Evolutionary conservation across 352 stramenopile species (phyloP).

Genomic region (Pythium plurisporium): DNA sequence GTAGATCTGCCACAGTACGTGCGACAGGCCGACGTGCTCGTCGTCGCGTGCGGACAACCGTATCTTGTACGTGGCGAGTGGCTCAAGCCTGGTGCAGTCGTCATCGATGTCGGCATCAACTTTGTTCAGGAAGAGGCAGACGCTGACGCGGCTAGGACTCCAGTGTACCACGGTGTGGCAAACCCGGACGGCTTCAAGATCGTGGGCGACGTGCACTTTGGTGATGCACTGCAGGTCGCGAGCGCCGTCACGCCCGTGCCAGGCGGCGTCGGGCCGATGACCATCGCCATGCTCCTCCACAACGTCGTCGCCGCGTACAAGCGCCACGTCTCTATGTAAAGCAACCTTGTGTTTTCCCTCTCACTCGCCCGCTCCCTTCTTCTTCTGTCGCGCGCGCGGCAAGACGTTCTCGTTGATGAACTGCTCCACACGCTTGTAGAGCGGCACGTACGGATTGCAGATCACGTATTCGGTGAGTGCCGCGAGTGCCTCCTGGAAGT

Average conservation of each 20-base stretch:
- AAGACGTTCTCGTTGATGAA: slow-evolving; percentile 77
- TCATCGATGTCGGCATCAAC: slow-evolving; percentile 99
- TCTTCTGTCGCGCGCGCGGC: slow-evolving; percentile 67
- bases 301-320: slow-evolving; percentile 83
- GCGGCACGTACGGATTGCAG: slow-evolving; percentile 71
- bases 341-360: neutral
- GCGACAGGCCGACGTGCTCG: slow-evolving; percentile 93
- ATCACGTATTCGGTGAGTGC: slow-evolving; percentile 76
- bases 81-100: slow-evolving; percentile 95
- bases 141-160: neutral
- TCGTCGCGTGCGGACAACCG: slow-evolving; percentile 94
- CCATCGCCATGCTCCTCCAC: slow-evolving; percentile 93
- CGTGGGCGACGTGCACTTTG: slow-evolving; percentile 96
- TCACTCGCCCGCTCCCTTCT: slow-evolving; percentile 25
- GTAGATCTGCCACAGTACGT: slow-evolving; percentile 87
- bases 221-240: slow-evolving; percentile 73
- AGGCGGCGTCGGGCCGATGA: slow-evolving; percentile 98
- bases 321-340: slow-evolving; percentile 37
- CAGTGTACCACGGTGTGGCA: slow-evolving; percentile 40
- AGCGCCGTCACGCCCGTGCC: slow-evolving; percentile 96
- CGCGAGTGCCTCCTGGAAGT: slow-evolving; percentile 69
- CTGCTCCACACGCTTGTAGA: slow-evolving; percentile 73
- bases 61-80: slow-evolving; percentile 94
- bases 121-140: slow-evolving; percentile 79
- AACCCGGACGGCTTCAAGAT: slow-evolving; percentile 92